Evolutionary conservation across 2,329 filamentous ascomycete genomes (phyloP).

Genomic region (Stachybotrys echinatus): DNA sequence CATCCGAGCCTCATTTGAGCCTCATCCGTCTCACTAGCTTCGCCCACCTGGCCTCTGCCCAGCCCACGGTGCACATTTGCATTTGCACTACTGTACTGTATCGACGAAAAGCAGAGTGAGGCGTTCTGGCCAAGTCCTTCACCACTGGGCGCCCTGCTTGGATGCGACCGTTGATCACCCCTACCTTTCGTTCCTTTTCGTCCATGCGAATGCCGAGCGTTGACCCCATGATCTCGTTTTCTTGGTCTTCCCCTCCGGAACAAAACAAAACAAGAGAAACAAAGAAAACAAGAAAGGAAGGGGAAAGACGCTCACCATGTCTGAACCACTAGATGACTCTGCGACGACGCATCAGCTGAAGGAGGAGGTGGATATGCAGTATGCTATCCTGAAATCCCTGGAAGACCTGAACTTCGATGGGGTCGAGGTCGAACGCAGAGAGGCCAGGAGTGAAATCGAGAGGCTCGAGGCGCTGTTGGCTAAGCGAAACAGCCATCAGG

Average conservation of each 20-base stretch:
- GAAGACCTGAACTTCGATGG: conserved; percentile 15
- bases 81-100: too few relatives aligned
- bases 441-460: conserved; percentile 19
- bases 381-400: conserved; percentile 38
- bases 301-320: neutral
- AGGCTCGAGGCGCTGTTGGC: conserved; percentile 25
- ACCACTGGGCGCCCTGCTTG: too few relatives aligned
- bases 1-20: too few relatives aligned
- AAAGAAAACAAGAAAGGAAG: neutral
- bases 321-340: conserved; percentile 11
- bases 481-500: conserved; percentile 1
- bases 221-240: neutral
- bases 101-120: too few relatives aligned
- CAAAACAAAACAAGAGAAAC: neutral
- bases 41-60: too few relatives aligned
- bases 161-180: too few relatives aligned
- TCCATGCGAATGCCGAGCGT: conserved; percentile 6
- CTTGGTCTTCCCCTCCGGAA: neutral
- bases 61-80: too few relatives aligned
- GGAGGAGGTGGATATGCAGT: conserved; percentile 37
- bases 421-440: conserved; percentile 21
- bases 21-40: too few relatives aligned
- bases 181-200: neutral
- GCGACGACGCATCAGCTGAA: conserved; percentile 34
- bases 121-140: too few relatives aligned